These are phyloP conservation scores for Scheffersomyces titani DNA, from an alignment of 1,139 yeast species.

Conservation along the genomic window DNA sequence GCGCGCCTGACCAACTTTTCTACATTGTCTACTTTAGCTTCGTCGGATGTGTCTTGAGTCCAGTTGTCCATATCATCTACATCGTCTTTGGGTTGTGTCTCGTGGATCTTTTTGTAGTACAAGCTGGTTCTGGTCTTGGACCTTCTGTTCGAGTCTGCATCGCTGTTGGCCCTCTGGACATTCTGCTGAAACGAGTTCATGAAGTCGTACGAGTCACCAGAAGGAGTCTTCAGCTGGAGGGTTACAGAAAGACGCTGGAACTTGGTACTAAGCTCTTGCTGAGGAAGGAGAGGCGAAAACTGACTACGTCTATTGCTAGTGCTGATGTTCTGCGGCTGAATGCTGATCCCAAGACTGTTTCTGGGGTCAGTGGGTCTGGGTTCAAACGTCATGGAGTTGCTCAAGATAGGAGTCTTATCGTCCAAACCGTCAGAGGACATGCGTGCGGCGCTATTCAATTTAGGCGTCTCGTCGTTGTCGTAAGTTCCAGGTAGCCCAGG, in stretches of 20 bases:
- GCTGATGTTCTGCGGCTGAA: neutral
- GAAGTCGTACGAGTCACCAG: slow-evolving; percentile 44
- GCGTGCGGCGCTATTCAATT: slow-evolving; percentile 13
- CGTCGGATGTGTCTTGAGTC: slow-evolving; percentile 2
- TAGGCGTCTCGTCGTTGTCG: slow-evolving; percentile 36
- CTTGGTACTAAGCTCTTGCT: slow-evolving; percentile 35
- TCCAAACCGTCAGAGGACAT: slow-evolving; percentile 16
- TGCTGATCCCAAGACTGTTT: neutral
- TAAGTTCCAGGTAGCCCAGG: neutral
- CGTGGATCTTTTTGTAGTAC: slow-evolving; percentile 36
- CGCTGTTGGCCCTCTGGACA: slow-evolving; percentile 23
- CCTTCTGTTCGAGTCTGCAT: slow-evolving; percentile 7
- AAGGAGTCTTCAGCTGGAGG: slow-evolving; percentile 34
- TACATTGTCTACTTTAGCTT: neutral
- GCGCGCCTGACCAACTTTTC: neutral
- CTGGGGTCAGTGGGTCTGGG: neutral
- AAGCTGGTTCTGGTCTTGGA: slow-evolving; percentile 25
- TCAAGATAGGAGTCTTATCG: slow-evolving; percentile 33
- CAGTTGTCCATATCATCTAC: slow-evolving; percentile 7
- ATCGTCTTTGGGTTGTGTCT: slow-evolving; percentile 8
- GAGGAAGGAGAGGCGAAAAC: slow-evolving; percentile 27
- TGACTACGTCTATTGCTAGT: neutral
- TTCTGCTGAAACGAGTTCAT: slow-evolving; percentile 46
- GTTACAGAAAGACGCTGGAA: slow-evolving; percentile 45
- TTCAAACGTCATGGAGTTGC: neutral